phyloP scores from a whole-genome alignment of 345 rosid species.

The Jatropha curcas region DNA sequence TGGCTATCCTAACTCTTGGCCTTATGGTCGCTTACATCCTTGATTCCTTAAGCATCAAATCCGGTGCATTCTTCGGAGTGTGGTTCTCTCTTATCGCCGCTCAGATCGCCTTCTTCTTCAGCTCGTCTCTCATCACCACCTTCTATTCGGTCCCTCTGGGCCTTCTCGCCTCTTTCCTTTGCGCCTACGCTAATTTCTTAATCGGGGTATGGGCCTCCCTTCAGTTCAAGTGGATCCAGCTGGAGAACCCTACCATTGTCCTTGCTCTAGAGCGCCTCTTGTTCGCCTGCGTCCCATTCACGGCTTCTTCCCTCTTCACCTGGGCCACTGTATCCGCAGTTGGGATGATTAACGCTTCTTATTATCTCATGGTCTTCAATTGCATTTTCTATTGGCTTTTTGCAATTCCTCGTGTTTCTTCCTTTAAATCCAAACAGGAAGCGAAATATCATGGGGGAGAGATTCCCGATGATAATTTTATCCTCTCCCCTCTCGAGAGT shows the following conservation, averaged over 20 bases:
- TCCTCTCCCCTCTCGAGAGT: slow-evolving; percentile 76
- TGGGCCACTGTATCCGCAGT: slow-evolving; percentile 95
- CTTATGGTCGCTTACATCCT: slow-evolving; percentile 91
- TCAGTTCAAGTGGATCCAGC: slow-evolving; percentile 96
- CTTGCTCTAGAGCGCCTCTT: slow-evolving; percentile 86
- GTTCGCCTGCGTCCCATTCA: slow-evolving; percentile 80
- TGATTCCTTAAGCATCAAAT: slow-evolving; percentile 80
- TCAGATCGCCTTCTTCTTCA: slow-evolving; percentile 96
- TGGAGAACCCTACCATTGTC: slow-evolving; percentile 84
- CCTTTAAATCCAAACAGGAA: slow-evolving; percentile 78
- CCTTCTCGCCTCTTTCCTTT: slow-evolving; percentile 68
- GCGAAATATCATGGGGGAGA: slow-evolving; percentile 92
- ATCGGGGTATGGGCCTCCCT: slow-evolving; percentile 94
- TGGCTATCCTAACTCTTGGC: slow-evolving; percentile 70
- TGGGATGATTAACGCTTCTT: slow-evolving; percentile 85
- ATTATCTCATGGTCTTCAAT: slow-evolving; percentile 69
- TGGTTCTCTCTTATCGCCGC: slow-evolving; percentile 84
- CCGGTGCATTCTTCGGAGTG: slow-evolving; percentile 78
- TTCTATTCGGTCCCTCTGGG: slow-evolving; percentile 68
- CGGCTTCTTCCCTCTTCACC: slow-evolving; percentile 77
- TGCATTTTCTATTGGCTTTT: slow-evolving; percentile 96
- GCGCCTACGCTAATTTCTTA: slow-evolving; percentile 71
- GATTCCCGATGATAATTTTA: slow-evolving; percentile 77
- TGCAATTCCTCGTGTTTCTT: slow-evolving; percentile 80
- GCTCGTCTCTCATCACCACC: slow-evolving; percentile 54